Percentiles rank a stretch among this genome's conserved stretches.
Conservation (phyloP, 495 filamentous ascomycete species). For the Penicillium malachiteum region DNA sequence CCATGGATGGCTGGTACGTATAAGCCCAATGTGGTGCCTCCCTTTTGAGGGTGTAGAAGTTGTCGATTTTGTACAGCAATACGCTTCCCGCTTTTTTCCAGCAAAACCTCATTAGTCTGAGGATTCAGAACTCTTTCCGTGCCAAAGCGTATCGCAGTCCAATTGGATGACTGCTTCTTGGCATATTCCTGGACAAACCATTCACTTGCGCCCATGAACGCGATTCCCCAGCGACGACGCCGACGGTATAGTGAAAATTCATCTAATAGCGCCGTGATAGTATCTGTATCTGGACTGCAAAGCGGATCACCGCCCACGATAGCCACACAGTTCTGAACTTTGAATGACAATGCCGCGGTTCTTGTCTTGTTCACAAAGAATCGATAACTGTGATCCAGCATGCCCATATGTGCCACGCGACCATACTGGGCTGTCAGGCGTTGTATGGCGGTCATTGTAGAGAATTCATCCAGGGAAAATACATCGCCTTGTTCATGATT, state of each 20-base stretch:
- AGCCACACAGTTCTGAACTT: constrained; percentile 35
- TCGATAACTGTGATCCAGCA: constrained; percentile 42
- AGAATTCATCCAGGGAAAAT: constrained; percentile 30
- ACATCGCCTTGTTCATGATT: constrained; percentile 12
- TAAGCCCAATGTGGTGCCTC: constrained; percentile 30
- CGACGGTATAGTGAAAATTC: constrained; percentile 39
- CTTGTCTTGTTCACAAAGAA: constrained; percentile 39
- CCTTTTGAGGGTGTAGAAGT: constrained; percentile 35
- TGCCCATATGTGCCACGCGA: constrained; percentile 44
- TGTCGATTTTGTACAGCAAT: constrained; percentile 39
- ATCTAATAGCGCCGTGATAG: constrained; percentile 25
- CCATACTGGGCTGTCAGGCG: constrained; percentile 33
- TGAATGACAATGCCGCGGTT: constrained; percentile 41
- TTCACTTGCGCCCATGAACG: constrained; percentile 39
- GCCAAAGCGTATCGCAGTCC: constrained; percentile 43
- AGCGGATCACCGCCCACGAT: constrained; percentile 44
- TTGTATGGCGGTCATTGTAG: constrained; percentile 29
- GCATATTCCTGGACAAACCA: constrained; percentile 26
- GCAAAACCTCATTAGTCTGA: constrained; percentile 38
- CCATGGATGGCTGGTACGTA: constrained; percentile 33
- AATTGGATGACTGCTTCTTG: constrained; percentile 16
- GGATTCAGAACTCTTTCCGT: constrained; percentile 43
- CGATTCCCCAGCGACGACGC: constrained; percentile 27
- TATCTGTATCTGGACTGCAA: constrained; percentile 18
- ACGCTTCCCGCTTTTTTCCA: constrained; percentile 37